phyloP scores from a whole-genome alignment of 164 flowering plant genomes.

The Nymphaea thermarum region DNA sequence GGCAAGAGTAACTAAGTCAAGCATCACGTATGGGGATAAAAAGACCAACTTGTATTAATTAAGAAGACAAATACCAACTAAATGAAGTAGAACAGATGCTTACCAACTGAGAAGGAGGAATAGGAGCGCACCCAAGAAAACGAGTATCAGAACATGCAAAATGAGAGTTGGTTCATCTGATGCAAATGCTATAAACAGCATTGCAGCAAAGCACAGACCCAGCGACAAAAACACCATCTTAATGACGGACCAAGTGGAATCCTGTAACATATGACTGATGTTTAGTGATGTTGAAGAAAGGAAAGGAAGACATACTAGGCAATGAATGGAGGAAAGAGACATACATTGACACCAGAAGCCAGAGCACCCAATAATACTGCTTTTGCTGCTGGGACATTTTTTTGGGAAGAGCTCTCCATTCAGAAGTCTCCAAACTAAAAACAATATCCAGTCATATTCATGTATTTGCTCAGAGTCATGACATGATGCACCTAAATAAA shows the following conservation, averaged over 20 bases:
- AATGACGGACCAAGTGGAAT: conserved; percentile 67
- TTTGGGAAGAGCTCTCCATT: conserved; percentile 3
- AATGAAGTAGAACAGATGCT: background rate
- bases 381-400: conserved; percentile 40
- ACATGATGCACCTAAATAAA: too few species aligned
- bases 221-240: conserved; percentile 58
- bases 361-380: conserved; percentile 86
- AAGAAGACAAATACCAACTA: background rate
- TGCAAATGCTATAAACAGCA: conserved; percentile 65
- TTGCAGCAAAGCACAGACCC: conserved; percentile 52
- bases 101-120: conserved; percentile 77
- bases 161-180: conserved; percentile 48
- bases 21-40: too few species aligned
- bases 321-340: conserved; percentile 6
- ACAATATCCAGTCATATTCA: too few species aligned
- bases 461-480: too few species aligned
- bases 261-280: conserved; percentile 20
- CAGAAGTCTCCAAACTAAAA: background rate
- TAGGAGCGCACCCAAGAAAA: conserved; percentile 41
- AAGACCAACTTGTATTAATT: too few species aligned
- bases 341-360: conserved; percentile 85
- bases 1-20: too few species aligned
- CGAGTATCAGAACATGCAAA: conserved; percentile 54
- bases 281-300: background rate
- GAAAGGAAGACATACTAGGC: background rate